These are phyloP conservation scores for Helotiales sp. DNA, from an alignment of 2,329 filamentous ascomycete species.

Conservation along the genomic window DNA sequence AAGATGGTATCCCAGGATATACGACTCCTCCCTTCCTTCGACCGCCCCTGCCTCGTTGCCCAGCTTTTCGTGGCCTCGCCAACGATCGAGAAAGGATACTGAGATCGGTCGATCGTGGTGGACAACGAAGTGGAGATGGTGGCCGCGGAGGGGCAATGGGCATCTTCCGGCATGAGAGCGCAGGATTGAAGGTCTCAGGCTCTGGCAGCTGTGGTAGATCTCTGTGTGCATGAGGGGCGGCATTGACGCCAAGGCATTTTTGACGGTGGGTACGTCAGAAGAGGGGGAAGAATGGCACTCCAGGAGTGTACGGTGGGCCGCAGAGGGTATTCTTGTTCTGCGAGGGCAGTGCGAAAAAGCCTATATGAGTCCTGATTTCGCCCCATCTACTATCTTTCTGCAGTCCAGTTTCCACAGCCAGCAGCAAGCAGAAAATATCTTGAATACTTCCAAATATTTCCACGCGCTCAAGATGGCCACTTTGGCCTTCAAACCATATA, in stretches of 20 bases:
- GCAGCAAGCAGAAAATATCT: constrained; percentile 18
- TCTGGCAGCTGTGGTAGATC: constrained; percentile 13
- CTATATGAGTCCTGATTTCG: constrained; percentile 5
- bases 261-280: constrained; percentile 8
- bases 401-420: constrained; percentile 16
- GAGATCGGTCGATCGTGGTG: constrained; percentile 19
- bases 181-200: constrained; percentile 17
- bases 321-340: constrained; percentile 16
- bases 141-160: constrained; percentile 13
- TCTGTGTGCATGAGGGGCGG: constrained; percentile 10
- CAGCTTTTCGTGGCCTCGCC: background rate
- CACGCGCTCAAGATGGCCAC: constrained; percentile 19
- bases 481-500: constrained; percentile 22
- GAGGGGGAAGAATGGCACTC: constrained; percentile 2
- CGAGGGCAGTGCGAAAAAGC: constrained; percentile 15
- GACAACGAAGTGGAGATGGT: constrained; percentile 18
- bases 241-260: constrained; percentile 20
- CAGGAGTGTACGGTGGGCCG: constrained; percentile 4
- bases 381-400: constrained; percentile 8
- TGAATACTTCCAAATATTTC: constrained; percentile 22
- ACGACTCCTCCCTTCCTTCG: constrained; percentile 5
- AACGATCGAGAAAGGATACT: background rate
- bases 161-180: constrained; percentile 19
- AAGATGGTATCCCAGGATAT: constrained; percentile 15
- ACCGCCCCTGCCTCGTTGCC: constrained; percentile 6